phyloP scores from a whole-genome alignment of 192 early-diverging fungal genomes.

The Backusella circina region DNA sequence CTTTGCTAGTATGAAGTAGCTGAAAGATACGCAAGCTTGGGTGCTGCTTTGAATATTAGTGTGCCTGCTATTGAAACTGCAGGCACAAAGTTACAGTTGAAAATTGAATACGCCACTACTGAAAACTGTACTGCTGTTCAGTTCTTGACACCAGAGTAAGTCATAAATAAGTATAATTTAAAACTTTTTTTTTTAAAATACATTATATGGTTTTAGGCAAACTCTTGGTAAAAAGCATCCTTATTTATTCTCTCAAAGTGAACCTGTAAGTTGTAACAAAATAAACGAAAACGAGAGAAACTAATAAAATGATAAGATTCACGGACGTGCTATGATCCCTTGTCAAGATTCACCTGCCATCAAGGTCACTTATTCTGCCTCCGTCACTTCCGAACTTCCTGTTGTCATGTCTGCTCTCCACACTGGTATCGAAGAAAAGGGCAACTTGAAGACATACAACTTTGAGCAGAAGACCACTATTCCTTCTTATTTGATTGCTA shows the following conservation, averaged over 20 bases:
- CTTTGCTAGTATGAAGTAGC: slow-evolving; percentile 44
- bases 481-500: slow-evolving; percentile 93
- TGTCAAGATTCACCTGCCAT: slow-evolving; percentile 86
- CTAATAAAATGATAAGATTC: slow-evolving; percentile 56
- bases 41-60: slow-evolving; percentile 66
- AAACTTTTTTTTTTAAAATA: neutral
- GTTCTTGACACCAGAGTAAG: slow-evolving; percentile 78
- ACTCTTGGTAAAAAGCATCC: slow-evolving; percentile 92
- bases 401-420: slow-evolving; percentile 92
- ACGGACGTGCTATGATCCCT: slow-evolving; percentile 88
- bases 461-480: slow-evolving; percentile 89
- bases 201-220: slow-evolving; percentile 50
- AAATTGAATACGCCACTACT: slow-evolving; percentile 77
- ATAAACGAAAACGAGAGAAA: neutral
- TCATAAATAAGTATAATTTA: neutral
- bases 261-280: slow-evolving; percentile 48
- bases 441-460: slow-evolving; percentile 55
- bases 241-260: slow-evolving; percentile 97
- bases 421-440: slow-evolving; percentile 54
- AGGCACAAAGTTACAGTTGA: slow-evolving; percentile 51
- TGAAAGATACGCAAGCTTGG: slow-evolving; percentile 61
- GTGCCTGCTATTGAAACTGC: slow-evolving; percentile 32
- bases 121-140: slow-evolving; percentile 84
- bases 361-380: slow-evolving; percentile 89
- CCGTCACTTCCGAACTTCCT: slow-evolving; percentile 75